Conservation (phyloP, 2,329 filamentous ascomycete genomes). For the Dissoconium aciculare region DNA sequence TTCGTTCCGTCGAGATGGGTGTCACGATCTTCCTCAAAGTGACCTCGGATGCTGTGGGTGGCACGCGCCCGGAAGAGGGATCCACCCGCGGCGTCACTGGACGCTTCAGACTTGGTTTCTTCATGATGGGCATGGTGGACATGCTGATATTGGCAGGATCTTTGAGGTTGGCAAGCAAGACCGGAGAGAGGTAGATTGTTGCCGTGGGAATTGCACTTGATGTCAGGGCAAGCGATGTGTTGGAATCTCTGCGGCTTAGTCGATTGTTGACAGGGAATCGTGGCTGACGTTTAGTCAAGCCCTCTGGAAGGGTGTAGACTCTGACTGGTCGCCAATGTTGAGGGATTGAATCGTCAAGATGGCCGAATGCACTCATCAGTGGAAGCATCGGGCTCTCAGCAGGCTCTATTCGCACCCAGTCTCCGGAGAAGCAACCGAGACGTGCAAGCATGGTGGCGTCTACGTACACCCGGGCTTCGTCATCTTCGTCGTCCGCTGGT, state of each 20-base stretch:
- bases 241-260: constrained; percentile 38
- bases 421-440: constrained; percentile 91
- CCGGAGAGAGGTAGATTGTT: constrained; percentile 62
- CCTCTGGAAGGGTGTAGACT: constrained; percentile 77
- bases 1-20: constrained; percentile 70
- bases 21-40: constrained; percentile 80
- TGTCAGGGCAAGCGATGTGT: constrained; percentile 32
- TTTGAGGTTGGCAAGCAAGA: constrained; percentile 74
- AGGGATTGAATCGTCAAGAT: constrained; percentile 47
- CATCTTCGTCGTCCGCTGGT: constrained; percentile 70
- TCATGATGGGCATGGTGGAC: constrained; percentile 40
- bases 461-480: constrained; percentile 75
- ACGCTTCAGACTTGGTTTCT: constrained; percentile 29
- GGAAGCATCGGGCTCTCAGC: constrained; percentile 57
- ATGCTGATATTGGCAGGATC: constrained; percentile 65
- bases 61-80: constrained; percentile 32
- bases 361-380: constrained; percentile 52
- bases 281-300: constrained; percentile 37
- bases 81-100: constrained; percentile 16
- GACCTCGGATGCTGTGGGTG: constrained; percentile 58
- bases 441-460: constrained; percentile 74
- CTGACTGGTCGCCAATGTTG: constrained; percentile 70
- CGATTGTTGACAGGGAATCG: constrained; percentile 41
- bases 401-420: constrained; percentile 80
- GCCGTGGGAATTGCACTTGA: constrained; percentile 33